Percentiles rank a stretch among this genome's conserved stretches.
These are phyloP conservation scores for Coffea humblotiana DNA, from an alignment of 305 asterid genomes.

Conservation along the genomic window DNA sequence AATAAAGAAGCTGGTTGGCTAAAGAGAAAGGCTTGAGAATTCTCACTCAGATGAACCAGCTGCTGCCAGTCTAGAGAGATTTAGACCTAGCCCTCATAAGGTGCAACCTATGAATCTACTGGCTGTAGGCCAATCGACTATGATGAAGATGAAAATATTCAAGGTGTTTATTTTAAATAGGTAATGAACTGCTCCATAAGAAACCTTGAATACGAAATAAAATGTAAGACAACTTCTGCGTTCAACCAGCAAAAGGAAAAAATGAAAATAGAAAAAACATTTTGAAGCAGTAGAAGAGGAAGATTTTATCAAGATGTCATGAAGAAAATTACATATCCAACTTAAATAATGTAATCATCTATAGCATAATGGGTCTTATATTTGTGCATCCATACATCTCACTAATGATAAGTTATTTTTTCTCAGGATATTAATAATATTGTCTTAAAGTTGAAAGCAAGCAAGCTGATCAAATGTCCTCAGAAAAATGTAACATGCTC, in stretches of 20 bases:
- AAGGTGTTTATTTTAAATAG: too few species aligned
- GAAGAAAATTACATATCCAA: background rate
- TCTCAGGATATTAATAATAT: background rate
- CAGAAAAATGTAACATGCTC: too few species aligned
- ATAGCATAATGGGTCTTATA: background rate
- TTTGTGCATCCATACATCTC: background rate
- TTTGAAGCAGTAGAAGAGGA: background rate
- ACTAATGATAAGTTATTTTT: background rate
- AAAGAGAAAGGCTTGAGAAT: background rate
- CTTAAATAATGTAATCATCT: background rate
- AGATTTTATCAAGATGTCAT: background rate
- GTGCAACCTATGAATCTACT: background rate
- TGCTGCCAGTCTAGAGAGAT: background rate
- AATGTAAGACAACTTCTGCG: background rate
- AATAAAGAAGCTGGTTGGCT: background rate
- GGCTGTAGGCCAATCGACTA: background rate
- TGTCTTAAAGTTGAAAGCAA: background rate
- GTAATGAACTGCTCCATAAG: too few species aligned
- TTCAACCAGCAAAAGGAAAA: background rate
- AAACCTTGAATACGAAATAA: too few species aligned
- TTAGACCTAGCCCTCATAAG: background rate
- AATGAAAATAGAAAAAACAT: too few species aligned
- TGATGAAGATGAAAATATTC: background rate
- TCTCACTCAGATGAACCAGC: background rate
- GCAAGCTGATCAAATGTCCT: background rate